phyloP scores from a whole-genome alignment of 441 rosid species.

The Manihot esculenta region DNA sequence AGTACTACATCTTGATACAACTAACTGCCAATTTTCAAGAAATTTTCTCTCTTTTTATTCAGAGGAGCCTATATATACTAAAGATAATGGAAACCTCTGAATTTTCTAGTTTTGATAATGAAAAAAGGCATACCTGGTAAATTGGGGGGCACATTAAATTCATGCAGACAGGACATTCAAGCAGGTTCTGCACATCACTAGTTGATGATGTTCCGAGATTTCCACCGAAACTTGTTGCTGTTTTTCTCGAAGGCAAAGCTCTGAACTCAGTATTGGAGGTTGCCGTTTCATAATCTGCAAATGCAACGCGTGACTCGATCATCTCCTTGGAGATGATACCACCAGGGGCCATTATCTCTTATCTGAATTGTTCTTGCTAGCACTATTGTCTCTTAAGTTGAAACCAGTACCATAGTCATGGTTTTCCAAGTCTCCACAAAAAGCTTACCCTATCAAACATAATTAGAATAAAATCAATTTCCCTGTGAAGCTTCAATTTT shows the following conservation, averaged over 20 bases:
- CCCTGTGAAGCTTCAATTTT: not conserved
- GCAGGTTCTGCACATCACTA: slow-evolving; percentile 71
- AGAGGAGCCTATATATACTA: not conserved
- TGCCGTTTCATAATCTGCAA: slow-evolving; percentile 46
- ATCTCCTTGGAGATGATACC: slow-evolving; percentile 56
- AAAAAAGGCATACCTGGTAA: slow-evolving; percentile 55
- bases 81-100: not conserved
- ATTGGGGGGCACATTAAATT: slow-evolving; percentile 88
- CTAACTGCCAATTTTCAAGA: not conserved
- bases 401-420: not conserved
- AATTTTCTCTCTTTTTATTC: not conserved
- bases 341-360: slow-evolving; percentile 52
- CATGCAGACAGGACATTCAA: slow-evolving; percentile 76
- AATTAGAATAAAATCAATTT: not conserved
- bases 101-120: not conserved
- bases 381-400: not conserved
- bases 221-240: slow-evolving; percentile 39
- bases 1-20: not conserved
- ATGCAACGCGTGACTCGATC: slow-evolving; percentile 42
- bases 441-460: slow-evolving; percentile 17
- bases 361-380: slow-evolving; percentile 17
- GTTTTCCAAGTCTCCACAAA: slow-evolving; percentile 5
- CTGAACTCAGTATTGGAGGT: slow-evolving; percentile 43
- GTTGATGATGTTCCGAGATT: slow-evolving; percentile 49
- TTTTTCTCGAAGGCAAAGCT: slow-evolving; percentile 46